These are phyloP conservation scores for Fusarium sp. DNA, from an alignment of 2,329 filamentous ascomycete species.

Conservation along the genomic window DNA sequence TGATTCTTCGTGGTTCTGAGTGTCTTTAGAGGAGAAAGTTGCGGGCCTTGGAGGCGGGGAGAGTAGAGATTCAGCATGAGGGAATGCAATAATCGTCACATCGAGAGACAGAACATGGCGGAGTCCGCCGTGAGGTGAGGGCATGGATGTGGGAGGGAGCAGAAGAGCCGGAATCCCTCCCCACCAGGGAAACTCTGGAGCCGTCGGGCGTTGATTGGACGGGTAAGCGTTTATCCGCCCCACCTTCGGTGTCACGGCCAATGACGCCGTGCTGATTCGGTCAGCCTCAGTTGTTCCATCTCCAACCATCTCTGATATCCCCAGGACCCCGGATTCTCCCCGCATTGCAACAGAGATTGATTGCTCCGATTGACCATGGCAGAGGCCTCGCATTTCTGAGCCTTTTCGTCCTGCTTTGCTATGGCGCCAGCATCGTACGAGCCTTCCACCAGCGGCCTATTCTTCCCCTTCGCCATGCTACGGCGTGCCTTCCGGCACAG, in stretches of 20 bases:
- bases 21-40: background rate
- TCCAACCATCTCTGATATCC: slow-evolving; percentile 39
- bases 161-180: slow-evolving; percentile 18
- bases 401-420: slow-evolving; percentile 32
- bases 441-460: slow-evolving; percentile 13
- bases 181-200: slow-evolving; percentile 34
- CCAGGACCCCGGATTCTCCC: slow-evolving; percentile 48
- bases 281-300: slow-evolving; percentile 23
- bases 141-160: slow-evolving; percentile 11
- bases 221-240: slow-evolving; percentile 48
- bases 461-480: slow-evolving; percentile 42
- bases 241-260: slow-evolving; percentile 19
- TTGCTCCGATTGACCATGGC: slow-evolving; percentile 33
- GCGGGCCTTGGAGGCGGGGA: background rate
- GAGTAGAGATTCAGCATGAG: background rate
- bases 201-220: slow-evolving; percentile 32
- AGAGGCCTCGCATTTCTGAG: slow-evolving; percentile 31
- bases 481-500: slow-evolving; percentile 41
- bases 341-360: slow-evolving; percentile 41
- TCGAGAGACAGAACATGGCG: background rate
- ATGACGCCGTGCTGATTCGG: slow-evolving; percentile 35
- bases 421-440: slow-evolving; percentile 45
- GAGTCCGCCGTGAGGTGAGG: slow-evolving; percentile 24
- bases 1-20: background rate
- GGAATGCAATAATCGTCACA: slow-evolving; percentile 16